Conservation (phyloP, 129 eudicot genomes). For the Pulicaria dysenterica region DNA sequence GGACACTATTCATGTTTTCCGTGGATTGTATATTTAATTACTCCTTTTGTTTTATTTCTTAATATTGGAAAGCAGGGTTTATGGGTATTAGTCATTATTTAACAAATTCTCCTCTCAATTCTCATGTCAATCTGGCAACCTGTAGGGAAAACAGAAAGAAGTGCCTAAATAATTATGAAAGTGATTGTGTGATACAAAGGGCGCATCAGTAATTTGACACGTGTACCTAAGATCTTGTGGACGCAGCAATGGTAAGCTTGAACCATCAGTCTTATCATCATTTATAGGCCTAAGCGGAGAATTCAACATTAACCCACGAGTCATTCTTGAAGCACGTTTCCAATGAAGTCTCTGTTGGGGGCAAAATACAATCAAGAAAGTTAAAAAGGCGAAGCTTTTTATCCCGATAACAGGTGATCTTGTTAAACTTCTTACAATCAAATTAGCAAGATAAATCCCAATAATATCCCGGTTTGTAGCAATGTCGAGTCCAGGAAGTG, state of each 20-base stretch:
- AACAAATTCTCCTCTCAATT: slow-evolving; percentile 40
- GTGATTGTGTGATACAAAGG: slow-evolving; percentile 6
- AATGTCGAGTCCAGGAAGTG: slow-evolving; percentile 73
- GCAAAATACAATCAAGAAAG: slow-evolving; percentile 4
- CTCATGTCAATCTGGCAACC: slow-evolving; percentile 63
- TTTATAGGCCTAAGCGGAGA: slow-evolving; percentile 86
- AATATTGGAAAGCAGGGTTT: slow-evolving; percentile 19
- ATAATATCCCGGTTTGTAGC: slow-evolving; percentile 87
- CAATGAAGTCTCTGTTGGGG: slow-evolving; percentile 69
- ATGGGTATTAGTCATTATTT: slow-evolving; percentile 28
- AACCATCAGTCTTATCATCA: slow-evolving; percentile 50
- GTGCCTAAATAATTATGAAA: slow-evolving; percentile 33
- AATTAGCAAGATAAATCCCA: slow-evolving; percentile 85
- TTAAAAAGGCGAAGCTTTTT: background rate
- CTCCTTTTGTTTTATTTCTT: background rate
- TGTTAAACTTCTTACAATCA: slow-evolving; percentile 61
- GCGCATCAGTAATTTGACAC: background rate
- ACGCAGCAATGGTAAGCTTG: slow-evolving; percentile 68
- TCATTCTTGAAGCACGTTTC: slow-evolving; percentile 91
- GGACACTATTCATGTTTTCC: slow-evolving; percentile 15
- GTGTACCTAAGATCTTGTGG: slow-evolving; percentile 44
- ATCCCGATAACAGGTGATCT: background rate
- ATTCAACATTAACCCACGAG: slow-evolving; percentile 80
- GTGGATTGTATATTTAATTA: background rate
- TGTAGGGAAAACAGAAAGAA: slow-evolving; percentile 49